Percentiles rank a stretch among this genome's conserved stretches.
These are phyloP conservation scores for Thalassiosira livingstoniorum DNA, from an alignment of 352 stramenopile species.

Conservation along the genomic window DNA sequence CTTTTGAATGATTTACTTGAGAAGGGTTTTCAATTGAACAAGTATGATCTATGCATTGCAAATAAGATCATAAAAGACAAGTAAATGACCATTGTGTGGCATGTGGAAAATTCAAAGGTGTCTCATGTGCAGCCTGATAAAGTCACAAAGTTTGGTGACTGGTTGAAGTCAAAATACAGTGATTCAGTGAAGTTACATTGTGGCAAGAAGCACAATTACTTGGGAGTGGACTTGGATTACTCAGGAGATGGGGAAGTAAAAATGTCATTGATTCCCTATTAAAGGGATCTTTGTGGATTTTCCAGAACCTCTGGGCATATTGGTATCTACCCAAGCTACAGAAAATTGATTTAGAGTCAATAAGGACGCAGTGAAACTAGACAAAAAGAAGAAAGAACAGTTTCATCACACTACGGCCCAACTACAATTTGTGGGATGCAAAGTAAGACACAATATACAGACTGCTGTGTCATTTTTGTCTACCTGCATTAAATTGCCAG, in stretches of 20 bases:
- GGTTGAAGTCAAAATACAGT: background rate
- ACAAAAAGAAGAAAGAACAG: conserved; percentile 9
- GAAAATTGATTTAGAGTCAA: conserved; percentile 24
- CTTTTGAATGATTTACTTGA: conserved; percentile 22
- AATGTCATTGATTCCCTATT: conserved; percentile 50
- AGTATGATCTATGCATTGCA: conserved; percentile 66
- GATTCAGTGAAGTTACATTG: conserved; percentile 13
- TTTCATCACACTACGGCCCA: conserved; percentile 34
- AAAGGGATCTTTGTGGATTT: conserved; percentile 23
- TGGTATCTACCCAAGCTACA: too few species aligned
- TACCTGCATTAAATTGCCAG: too few species aligned
- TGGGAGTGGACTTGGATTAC: conserved; percentile 58
- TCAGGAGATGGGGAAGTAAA: conserved; percentile 8
- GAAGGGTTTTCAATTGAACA: conserved; percentile 36
- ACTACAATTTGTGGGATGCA: conserved; percentile 45
- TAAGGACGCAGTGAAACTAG: conserved; percentile 5
- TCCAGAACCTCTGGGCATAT: conserved; percentile 21
- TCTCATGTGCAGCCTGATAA: conserved; percentile 16
- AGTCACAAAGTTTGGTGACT: conserved; percentile 23
- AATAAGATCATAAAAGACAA: conserved; percentile 61
- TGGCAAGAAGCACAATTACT: conserved; percentile 41
- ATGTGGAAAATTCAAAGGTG: conserved; percentile 57
- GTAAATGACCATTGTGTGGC: conserved; percentile 62
- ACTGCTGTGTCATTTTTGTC: conserved; percentile 47
- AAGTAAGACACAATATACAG: conserved; percentile 38